These are phyloP conservation scores for Thelonectria discophora DNA, from an alignment of 2,329 filamentous ascomycete species.

Conservation along the genomic window DNA sequence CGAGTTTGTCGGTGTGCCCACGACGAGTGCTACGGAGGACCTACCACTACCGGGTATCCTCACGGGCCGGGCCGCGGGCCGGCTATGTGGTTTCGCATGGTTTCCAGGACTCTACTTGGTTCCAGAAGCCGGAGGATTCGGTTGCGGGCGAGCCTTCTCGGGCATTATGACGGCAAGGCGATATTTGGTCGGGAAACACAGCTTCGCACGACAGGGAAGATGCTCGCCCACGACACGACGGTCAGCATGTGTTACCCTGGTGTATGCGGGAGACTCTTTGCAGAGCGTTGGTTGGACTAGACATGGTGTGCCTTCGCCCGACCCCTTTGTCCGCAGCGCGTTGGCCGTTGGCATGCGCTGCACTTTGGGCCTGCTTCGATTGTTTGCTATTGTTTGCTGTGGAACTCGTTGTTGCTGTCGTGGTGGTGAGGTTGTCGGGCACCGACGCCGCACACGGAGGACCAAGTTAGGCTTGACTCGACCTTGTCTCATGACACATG, in stretches of 20 bases:
- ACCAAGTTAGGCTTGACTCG: slow-evolving; percentile 16
- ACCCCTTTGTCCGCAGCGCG: background rate
- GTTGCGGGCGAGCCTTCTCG: slow-evolving; percentile 19
- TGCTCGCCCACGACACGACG: slow-evolving; percentile 25
- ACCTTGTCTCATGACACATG: slow-evolving; percentile 24
- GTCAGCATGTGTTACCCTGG: slow-evolving; percentile 29
- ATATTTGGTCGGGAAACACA: slow-evolving; percentile 28
- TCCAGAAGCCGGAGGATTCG: slow-evolving; percentile 28
- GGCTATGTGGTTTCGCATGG: slow-evolving; percentile 21
- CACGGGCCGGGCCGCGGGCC: slow-evolving; percentile 42
- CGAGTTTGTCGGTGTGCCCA: slow-evolving; percentile 38
- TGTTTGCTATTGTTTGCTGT: slow-evolving; percentile 24
- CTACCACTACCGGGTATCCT: slow-evolving; percentile 35
- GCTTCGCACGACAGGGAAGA: slow-evolving; percentile 12
- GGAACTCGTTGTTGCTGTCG: background rate
- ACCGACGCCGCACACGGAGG: slow-evolving; percentile 21
- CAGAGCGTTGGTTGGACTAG: slow-evolving; percentile 17
- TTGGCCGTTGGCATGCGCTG: slow-evolving; percentile 22
- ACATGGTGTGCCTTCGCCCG: slow-evolving; percentile 22
- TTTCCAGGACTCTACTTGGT: slow-evolving; percentile 16
- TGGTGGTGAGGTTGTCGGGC: slow-evolving; percentile 28
- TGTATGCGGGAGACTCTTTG: slow-evolving; percentile 19
- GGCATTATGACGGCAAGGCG: slow-evolving; percentile 22
- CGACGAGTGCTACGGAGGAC: slow-evolving; percentile 14
- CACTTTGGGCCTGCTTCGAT: slow-evolving; percentile 7